These are phyloP conservation scores for Bidens hawaiensis DNA, from an alignment of 140 eudicot species.

Conservation along the genomic window DNA sequence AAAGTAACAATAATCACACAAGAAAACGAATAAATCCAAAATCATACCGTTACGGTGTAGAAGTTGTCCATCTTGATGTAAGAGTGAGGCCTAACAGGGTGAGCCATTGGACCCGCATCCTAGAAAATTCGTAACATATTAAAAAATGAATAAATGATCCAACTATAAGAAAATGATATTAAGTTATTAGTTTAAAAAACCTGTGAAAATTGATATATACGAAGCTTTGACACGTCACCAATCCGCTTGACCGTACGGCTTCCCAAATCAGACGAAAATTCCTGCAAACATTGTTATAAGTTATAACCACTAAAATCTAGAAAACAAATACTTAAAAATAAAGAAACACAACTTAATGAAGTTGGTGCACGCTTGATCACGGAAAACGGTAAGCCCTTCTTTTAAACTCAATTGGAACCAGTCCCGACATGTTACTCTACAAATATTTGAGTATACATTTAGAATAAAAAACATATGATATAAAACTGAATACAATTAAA, in stretches of 20 bases:
- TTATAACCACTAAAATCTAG: conserved; percentile 2
- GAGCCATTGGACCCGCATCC: conserved; percentile 99
- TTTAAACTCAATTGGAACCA: conserved; percentile 98
- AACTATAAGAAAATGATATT: neutral
- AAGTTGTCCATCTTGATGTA: conserved; percentile 99
- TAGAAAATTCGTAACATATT: conserved; percentile 27
- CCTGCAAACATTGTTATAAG: conserved; percentile 55
- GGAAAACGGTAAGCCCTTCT: conserved; percentile 99
- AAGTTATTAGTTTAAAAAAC: conserved; percentile 24
- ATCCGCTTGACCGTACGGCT: conserved; percentile 95
- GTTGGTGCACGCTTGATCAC: conserved; percentile 56
- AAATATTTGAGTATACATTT: conserved; percentile 10
- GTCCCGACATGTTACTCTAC: conserved; percentile 96
- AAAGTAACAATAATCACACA: neutral
- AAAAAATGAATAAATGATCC: neutral
- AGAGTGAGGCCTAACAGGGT: conserved; percentile 97
- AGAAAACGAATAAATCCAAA: neutral
- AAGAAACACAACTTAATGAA: neutral
- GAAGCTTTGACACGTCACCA: conserved; percentile 88
- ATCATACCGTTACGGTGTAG: conserved; percentile 88
- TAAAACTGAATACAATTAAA: neutral
- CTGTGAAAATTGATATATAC: conserved; percentile 85
- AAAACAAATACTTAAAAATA: neutral
- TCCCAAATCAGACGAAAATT: conserved; percentile 97
- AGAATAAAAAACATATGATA: neutral